Evolutionary conservation across 1,139 yeast species (phyloP).

Genomic region (Nakaseomyces kungkrabaensis): DNA sequence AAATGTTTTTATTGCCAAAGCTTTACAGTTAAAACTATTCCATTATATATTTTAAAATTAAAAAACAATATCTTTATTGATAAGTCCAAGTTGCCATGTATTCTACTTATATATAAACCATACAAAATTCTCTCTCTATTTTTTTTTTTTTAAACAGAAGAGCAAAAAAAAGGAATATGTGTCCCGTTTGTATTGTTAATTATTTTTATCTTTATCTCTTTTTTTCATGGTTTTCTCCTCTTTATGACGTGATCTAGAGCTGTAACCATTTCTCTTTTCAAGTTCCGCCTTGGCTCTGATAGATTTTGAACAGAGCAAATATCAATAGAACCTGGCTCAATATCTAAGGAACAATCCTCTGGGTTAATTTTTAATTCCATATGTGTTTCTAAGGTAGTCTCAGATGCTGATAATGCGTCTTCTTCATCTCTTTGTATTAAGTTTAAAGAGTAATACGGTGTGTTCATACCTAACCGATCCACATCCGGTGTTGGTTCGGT

Average conservation of each 20-base stretch:
- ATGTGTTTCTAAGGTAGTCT: not conserved
- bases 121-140: not conserved
- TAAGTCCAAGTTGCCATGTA: too few species aligned
- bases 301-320: constrained; percentile 41
- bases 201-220: too few species aligned
- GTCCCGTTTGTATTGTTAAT: too few species aligned
- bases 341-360: constrained; percentile 69
- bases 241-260: not conserved
- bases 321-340: constrained; percentile 76
- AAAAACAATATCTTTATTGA: too few species aligned
- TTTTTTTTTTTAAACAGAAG: too few species aligned
- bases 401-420: constrained; percentile 46
- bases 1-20: not conserved
- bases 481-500: constrained; percentile 82
- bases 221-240: not conserved
- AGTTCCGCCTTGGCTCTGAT: not conserved
- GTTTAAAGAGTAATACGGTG: constrained; percentile 65
- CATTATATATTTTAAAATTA: too few species aligned
- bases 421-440: constrained; percentile 73
- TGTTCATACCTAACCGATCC: constrained; percentile 37
- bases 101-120: not conserved
- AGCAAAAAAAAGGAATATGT: too few species aligned
- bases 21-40: too few species aligned
- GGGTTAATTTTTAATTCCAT: constrained; percentile 72
- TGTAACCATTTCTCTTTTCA: not conserved